Evolutionary conservation across 2,329 filamentous ascomycete species (phyloP).

Genomic region (Calonectria honghensis): DNA sequence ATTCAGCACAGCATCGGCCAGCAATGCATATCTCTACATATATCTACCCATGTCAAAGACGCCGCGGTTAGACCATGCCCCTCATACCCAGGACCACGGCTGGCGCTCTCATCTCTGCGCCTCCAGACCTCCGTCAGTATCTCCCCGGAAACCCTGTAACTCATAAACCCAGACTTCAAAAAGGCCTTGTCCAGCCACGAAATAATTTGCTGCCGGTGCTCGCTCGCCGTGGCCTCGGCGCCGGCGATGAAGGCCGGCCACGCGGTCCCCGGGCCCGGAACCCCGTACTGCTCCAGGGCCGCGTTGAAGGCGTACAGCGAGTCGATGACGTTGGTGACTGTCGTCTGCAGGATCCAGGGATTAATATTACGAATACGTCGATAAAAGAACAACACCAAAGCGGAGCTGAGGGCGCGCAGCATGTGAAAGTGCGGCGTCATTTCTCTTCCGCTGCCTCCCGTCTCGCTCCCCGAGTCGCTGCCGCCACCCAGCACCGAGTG

Average conservation of each 20-base stretch:
- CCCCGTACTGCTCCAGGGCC: slow-evolving; percentile 43
- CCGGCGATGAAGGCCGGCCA: slow-evolving; percentile 50
- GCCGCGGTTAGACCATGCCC: slow-evolving; percentile 33
- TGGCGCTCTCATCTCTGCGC: slow-evolving; percentile 44
- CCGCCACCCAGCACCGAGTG: not conserved
- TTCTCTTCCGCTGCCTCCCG: slow-evolving; percentile 33
- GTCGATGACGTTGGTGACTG: slow-evolving; percentile 46
- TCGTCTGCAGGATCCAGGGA: slow-evolving; percentile 46
- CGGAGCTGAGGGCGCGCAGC: slow-evolving; percentile 47
- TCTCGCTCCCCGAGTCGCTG: slow-evolving; percentile 8
- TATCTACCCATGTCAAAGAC: slow-evolving; percentile 51
- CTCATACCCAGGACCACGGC: slow-evolving; percentile 4
- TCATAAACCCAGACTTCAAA: slow-evolving; percentile 47
- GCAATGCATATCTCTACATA: slow-evolving; percentile 46
- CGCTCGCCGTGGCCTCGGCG: slow-evolving; percentile 44
- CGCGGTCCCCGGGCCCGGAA: slow-evolving; percentile 47
- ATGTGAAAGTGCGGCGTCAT: slow-evolving; percentile 50
- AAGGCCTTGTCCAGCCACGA: slow-evolving; percentile 50
- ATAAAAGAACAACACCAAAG: slow-evolving; percentile 49
- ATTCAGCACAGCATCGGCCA: slow-evolving; percentile 47
- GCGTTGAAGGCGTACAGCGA: slow-evolving; percentile 47
- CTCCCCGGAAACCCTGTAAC: slow-evolving; percentile 45
- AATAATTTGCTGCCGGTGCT: slow-evolving; percentile 43
- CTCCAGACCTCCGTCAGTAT: slow-evolving; percentile 48
- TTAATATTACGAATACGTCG: slow-evolving; percentile 50